Conservation (phyloP, 176 grass and related monocot species). For the Raddia distichophylla region DNA sequence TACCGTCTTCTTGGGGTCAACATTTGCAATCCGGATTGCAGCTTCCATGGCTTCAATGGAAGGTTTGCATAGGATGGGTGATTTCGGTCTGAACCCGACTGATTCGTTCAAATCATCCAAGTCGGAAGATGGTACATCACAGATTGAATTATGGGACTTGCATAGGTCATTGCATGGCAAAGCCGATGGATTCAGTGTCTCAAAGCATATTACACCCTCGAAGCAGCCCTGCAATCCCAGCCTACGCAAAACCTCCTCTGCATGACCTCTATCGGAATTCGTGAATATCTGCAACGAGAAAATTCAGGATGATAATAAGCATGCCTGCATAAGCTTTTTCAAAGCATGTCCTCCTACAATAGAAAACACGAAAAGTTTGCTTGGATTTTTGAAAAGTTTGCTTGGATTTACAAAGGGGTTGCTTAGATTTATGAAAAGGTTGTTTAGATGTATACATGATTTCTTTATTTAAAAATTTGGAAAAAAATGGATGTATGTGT, state of each 20-base stretch:
- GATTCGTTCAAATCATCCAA: constrained; percentile 1
- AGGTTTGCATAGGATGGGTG: constrained; percentile 65
- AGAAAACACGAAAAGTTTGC: too few relatives aligned
- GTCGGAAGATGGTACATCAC: constrained; percentile 32
- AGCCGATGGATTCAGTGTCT: constrained; percentile 59
- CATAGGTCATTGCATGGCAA: background rate
- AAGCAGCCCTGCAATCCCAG: constrained; percentile 65
- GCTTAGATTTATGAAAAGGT: too few relatives aligned
- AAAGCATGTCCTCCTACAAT: background rate
- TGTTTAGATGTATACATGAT: too few relatives aligned
- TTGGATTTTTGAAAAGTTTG: too few relatives aligned
- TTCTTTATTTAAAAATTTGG: too few relatives aligned
- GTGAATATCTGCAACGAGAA: constrained; percentile 59
- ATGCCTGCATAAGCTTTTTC: background rate
- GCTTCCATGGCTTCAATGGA: constrained; percentile 68
- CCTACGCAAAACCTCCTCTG: constrained; percentile 49
- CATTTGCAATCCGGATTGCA: constrained; percentile 52
- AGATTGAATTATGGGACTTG: background rate
- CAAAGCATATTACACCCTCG: constrained; percentile 74
- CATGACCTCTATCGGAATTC: constrained; percentile 68
- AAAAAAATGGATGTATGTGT: background rate
- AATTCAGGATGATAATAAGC: constrained; percentile 15
- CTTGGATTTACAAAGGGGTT: too few relatives aligned
- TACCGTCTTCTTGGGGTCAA: constrained; percentile 62
- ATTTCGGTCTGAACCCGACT: constrained; percentile 39